phyloP scores from a whole-genome alignment of 2,329 filamentous ascomycete genomes.

The Atkinsonella texensis region DNA sequence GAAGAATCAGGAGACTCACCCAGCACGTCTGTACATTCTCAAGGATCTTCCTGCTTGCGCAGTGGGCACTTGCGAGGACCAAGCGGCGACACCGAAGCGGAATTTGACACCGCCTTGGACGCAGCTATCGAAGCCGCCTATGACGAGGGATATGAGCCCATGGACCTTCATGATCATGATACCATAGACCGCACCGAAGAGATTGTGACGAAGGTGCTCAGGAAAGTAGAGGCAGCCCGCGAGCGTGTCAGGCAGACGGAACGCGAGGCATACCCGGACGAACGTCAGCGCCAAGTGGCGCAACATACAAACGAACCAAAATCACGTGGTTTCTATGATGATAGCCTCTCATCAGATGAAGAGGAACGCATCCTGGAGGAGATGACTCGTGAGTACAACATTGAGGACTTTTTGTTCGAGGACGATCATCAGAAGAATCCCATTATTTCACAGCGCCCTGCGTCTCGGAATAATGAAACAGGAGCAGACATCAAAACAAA shows the following conservation, averaged over 20 bases:
- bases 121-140: conserved; percentile 95
- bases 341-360: conserved; percentile 49
- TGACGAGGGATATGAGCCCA: conserved; percentile 77
- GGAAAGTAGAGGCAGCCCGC: conserved; percentile 63
- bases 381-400: conserved; percentile 71
- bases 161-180: conserved; percentile 33
- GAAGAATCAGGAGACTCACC: conserved; percentile 79
- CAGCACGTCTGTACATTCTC: conserved; percentile 64
- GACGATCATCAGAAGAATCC: conserved; percentile 39
- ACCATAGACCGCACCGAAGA: conserved; percentile 27
- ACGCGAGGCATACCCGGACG: conserved; percentile 40
- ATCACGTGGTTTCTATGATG: conserved; percentile 49
- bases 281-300: conserved; percentile 17
- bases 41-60: conserved; percentile 58
- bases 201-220: conserved; percentile 42
- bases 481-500: conserved; percentile 70
- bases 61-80: conserved; percentile 56
- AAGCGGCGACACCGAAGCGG: conserved; percentile 69
- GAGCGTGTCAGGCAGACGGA: conserved; percentile 65
- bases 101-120: conserved; percentile 89
- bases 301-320: conserved; percentile 13
- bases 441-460: conserved; percentile 28
- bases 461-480: conserved; percentile 65
- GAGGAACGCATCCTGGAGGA: conserved; percentile 76
- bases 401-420: conserved; percentile 67